These are phyloP conservation scores for Jatropha curcas DNA, from an alignment of 345 rosid species.

Conservation along the genomic window DNA sequence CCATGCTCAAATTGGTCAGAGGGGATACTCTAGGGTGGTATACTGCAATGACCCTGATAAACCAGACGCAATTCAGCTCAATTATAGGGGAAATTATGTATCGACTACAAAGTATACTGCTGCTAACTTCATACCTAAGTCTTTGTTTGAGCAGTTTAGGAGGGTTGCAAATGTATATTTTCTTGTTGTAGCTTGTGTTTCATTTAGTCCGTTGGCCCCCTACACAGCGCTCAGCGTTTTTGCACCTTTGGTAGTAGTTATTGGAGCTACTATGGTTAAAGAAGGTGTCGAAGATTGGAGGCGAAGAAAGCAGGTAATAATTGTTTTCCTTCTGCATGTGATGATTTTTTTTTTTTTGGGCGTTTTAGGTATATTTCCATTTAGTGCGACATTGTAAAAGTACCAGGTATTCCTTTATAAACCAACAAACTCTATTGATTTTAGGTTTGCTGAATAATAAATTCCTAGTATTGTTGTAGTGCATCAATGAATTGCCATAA, in stretches of 20 bases:
- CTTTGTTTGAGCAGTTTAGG: slow-evolving; percentile 95
- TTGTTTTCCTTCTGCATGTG: slow-evolving; percentile 10
- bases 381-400: not conserved
- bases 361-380: not conserved
- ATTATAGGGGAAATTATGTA: slow-evolving; percentile 79
- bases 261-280: slow-evolving; percentile 82
- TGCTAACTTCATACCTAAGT: slow-evolving; percentile 82
- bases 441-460: not conserved
- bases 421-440: not conserved
- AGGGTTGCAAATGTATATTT: slow-evolving; percentile 92
- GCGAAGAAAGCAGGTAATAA: slow-evolving; percentile 66
- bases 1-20: slow-evolving; percentile 63
- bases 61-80: slow-evolving; percentile 50
- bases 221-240: slow-evolving; percentile 67
- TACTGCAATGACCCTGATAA: slow-evolving; percentile 81
- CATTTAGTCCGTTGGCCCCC: slow-evolving; percentile 89
- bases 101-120: slow-evolving; percentile 80
- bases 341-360: not conserved
- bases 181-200: slow-evolving; percentile 81
- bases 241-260: slow-evolving; percentile 72
- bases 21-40: slow-evolving; percentile 81
- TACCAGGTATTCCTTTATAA: not conserved
- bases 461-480: not conserved
- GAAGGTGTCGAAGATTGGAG: slow-evolving; percentile 90
- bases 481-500: not conserved